Evolutionary conservation across 352 stramenopile genomes (phyloP), one percentile per base, ranked within the genome.

Genomic region (Phytopythium boreale): DNA sequence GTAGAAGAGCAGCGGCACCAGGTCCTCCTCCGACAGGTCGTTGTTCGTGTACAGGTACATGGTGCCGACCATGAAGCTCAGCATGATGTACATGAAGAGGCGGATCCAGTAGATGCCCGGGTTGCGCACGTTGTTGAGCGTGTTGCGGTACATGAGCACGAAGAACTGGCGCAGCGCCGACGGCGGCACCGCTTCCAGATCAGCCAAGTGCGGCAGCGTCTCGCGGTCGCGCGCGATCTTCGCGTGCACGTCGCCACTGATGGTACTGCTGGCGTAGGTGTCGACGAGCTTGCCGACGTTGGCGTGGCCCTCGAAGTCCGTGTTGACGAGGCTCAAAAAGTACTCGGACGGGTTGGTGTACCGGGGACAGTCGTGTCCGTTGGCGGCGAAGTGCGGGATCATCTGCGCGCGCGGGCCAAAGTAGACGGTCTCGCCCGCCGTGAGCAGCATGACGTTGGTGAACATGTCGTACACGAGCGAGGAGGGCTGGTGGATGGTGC

Each of bases 1-100:
- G 73, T 93, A 96, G 69, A 96, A 97, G 11, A 97, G 69, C 29
- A 97, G 66, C 14, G 85, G 76, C n/a, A 87, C 76, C 1, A 69
- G 71, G 60, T 86, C 77, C 8, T 67, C 34, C 17, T 71, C 43
- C 59, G 82, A 82, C 53, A 84, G 74, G 7, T 64, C 27, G 24
- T 71, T 34, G 62, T 83, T 82, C 4, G 82, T 73, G 15, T 61
- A 73, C 24, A 90, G 51, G 63, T 87, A 91, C 79, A 93, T 90
- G 14, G 83, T 85, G 36, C 84, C 83, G 27, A 90, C 63, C 79
- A 90, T 84, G 60, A 90, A 61, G 31, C 70, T 84, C 20, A 92
- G 74, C 69, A 89, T 65, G 51, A 87, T 64, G 68, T 93, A 93
- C 84, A 95, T 93, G 52, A 92, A 65, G 37, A 93, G 65, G 19